Evolutionary conservation across 306 rosid species (phyloP).

Genomic region (Trichosanthes truncata): DNA sequence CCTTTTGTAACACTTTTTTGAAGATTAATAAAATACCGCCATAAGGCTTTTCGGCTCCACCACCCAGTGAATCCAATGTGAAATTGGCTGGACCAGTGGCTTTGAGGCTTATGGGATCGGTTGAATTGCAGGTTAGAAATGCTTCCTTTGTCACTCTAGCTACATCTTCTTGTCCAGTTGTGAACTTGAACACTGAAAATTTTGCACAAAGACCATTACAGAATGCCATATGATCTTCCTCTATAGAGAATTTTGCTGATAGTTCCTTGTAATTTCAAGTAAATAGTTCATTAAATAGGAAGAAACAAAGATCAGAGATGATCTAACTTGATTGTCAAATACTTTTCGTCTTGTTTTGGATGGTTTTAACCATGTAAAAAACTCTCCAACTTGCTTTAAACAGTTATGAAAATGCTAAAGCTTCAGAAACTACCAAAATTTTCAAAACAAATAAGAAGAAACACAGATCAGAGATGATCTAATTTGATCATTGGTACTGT

Average conservation of each 20-base stretch:
- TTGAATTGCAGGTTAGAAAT: conserved; percentile 33
- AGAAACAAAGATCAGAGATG: not conserved
- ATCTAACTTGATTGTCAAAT: not conserved
- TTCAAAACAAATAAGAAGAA: not conserved
- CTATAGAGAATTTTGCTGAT: not conserved
- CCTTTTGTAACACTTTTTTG: too few relatives aligned
- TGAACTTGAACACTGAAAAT: conserved; percentile 44
- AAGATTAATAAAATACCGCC: too few relatives aligned
- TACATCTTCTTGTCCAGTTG: conserved; percentile 36
- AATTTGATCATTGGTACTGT: not conserved
- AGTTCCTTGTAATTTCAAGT: not conserved
- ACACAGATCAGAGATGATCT: not conserved
- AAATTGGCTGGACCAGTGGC: conserved; percentile 36
- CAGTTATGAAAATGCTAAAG: too few relatives aligned
- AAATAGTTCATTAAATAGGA: not conserved
- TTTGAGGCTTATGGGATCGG: conserved; percentile 26
- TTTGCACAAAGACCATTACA: not conserved
- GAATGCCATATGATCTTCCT: not conserved
- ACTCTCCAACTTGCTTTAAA: not conserved
- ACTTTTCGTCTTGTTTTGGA: not conserved
- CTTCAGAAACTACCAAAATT: not conserved
- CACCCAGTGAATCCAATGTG: conserved; percentile 27
- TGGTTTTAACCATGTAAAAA: not conserved
- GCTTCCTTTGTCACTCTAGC: conserved; percentile 43
- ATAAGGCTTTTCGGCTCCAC: too few relatives aligned